These are phyloP conservation scores for Sporobolus alterniflorus DNA, from an alignment of 202 grass and related monocot genomes.

Conservation along the genomic window DNA sequence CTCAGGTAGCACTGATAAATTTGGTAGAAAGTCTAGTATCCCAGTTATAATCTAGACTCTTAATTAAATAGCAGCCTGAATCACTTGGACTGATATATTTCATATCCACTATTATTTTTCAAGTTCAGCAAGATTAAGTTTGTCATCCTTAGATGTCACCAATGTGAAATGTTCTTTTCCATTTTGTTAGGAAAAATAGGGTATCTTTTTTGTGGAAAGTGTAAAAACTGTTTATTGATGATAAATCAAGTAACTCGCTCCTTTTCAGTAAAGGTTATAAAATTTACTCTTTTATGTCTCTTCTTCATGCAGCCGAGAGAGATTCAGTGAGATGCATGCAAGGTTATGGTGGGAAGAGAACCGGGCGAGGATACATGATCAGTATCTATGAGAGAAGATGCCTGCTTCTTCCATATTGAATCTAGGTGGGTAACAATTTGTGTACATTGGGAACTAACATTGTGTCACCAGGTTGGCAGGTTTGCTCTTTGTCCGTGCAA, in stretches of 20 bases:
- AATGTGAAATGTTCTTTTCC: not conserved
- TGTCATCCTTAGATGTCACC: slow-evolving; percentile 12
- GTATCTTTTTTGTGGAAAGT: no score
- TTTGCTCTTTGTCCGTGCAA: slow-evolving; percentile 14
- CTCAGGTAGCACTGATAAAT: not conserved
- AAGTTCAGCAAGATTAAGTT: not conserved
- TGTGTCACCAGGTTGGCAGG: slow-evolving; percentile 28
- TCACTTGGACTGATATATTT: not conserved
- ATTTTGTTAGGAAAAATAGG: not conserved
- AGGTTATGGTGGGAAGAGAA: slow-evolving; percentile 88
- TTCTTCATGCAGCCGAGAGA: slow-evolving; percentile 71
- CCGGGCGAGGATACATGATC: slow-evolving; percentile 74
- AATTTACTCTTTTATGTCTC: not conserved
- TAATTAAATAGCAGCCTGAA: not conserved
- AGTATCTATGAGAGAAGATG: slow-evolving; percentile 60
- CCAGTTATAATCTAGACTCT: not conserved
- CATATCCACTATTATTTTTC: not conserved
- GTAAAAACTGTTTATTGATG: not conserved
- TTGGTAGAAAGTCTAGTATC: not conserved
- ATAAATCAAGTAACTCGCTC: not conserved
- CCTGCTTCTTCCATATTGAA: not conserved
- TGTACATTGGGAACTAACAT: slow-evolving; percentile 49
- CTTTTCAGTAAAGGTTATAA: not conserved
- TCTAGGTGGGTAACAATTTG: not conserved
- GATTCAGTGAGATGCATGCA: slow-evolving; percentile 82